Percentiles rank a stretch among this genome's conserved stretches.
Evolutionary conservation across 495 filamentous ascomycete species (phyloP).

Genomic region (Xylaria curta): DNA sequence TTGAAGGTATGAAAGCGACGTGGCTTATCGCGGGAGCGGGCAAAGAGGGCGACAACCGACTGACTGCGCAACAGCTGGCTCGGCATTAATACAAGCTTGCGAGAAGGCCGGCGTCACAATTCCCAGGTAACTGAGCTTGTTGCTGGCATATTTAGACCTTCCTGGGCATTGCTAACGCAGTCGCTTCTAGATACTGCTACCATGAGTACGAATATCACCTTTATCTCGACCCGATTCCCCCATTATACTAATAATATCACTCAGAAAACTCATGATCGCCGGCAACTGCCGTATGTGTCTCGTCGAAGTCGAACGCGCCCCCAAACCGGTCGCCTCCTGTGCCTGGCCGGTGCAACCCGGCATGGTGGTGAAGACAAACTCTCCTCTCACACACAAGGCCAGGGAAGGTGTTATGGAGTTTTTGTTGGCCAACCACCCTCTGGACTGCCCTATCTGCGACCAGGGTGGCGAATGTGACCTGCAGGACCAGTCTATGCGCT

Average conservation of each 20-base stretch:
- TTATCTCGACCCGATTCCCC: conserved; percentile 31
- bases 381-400: conserved; percentile 93
- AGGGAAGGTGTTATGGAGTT: conserved; percentile 99
- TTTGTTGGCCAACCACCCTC: conserved; percentile 92
- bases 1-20: conserved; percentile 72
- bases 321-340: conserved; percentile 97
- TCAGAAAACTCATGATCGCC: conserved; percentile 94
- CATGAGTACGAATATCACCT: conserved; percentile 73
- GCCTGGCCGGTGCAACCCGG: conserved; percentile 98
- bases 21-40: conserved; percentile 4
- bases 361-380: conserved; percentile 98
- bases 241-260: conserved; percentile 41
- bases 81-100: conserved; percentile 97
- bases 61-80: conserved; percentile 67
- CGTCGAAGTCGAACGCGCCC: conserved; percentile 93
- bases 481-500: conserved; percentile 98
- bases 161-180: conserved; percentile 45
- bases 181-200: conserved; percentile 89
- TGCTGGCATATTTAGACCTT: conserved; percentile 9
- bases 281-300: conserved; percentile 99
- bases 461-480: conserved; percentile 99
- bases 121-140: conserved; percentile 65
- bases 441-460: conserved; percentile 98
- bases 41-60: conserved; percentile 30
- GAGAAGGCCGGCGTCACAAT: conserved; percentile 94